phyloP scores from a whole-genome alignment of 345 rosid genomes.

The Lepidium aucheri region DNA sequence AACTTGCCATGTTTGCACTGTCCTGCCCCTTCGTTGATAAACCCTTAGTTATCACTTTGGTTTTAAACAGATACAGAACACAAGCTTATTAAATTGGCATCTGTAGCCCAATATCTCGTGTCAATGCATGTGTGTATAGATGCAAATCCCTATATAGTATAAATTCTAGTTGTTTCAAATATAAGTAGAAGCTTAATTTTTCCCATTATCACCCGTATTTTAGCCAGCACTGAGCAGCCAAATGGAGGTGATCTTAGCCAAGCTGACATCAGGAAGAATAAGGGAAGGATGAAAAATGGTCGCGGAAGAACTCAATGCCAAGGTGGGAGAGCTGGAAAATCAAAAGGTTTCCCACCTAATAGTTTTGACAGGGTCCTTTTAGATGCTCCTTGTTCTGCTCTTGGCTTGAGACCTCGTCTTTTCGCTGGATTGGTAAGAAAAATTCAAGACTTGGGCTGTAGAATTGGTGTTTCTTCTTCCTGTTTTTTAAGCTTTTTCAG shows the following conservation, averaged over 20 bases:
- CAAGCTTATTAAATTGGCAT: neutral
- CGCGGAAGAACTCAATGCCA: constrained; percentile 77
- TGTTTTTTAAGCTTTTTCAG: neutral
- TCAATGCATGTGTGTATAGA: neutral
- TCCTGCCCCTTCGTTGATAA: neutral
- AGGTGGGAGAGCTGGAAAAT: constrained; percentile 75
- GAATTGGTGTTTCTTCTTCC: neutral
- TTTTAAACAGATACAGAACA: neutral
- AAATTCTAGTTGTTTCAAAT: neutral
- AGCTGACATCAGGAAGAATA: constrained; percentile 66
- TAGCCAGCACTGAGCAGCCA: constrained; percentile 50
- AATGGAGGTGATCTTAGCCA: constrained; percentile 47
- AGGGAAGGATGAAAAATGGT: constrained; percentile 73
- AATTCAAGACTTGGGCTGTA: neutral
- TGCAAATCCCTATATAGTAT: neutral
- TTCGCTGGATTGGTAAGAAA: constrained; percentile 72
- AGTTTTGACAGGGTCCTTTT: constrained; percentile 94
- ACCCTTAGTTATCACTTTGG: neutral
- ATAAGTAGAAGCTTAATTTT: constrained; percentile 8
- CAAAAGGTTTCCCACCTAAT: constrained; percentile 66
- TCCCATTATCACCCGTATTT: constrained; percentile 28
- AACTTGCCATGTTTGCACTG: neutral
- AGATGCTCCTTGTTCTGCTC: constrained; percentile 99
- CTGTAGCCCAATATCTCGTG: neutral
- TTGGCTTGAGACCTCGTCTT: constrained; percentile 92